Percentiles rank a stretch among this genome's conserved stretches.
phyloP scores from a whole-genome alignment of 176 grass and related monocot species.

The Chloris gayana region DNA sequence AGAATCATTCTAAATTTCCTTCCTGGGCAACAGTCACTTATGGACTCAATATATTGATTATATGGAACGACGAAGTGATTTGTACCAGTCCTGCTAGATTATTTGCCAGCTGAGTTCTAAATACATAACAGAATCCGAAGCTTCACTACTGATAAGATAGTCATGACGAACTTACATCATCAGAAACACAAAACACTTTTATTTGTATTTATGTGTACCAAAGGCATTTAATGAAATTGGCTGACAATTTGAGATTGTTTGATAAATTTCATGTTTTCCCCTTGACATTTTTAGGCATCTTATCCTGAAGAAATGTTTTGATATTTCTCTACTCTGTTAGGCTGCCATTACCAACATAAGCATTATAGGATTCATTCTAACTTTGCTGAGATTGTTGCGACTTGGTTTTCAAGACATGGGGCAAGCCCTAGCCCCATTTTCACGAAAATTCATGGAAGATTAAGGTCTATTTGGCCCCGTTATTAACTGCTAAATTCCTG shows the following conservation, averaged over 20 bases:
- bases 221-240: background rate
- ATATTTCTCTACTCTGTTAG: background rate
- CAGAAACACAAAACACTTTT: background rate
- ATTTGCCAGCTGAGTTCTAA: background rate
- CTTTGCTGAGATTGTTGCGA: background rate
- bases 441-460: background rate
- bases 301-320: background rate
- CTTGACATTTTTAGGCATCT: background rate
- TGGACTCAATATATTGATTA: background rate
- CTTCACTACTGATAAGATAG: background rate
- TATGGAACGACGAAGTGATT: background rate
- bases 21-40: background rate
- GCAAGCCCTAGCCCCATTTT: background rate
- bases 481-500: background rate
- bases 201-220: background rate
- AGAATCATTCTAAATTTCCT: slow-evolving; percentile 1
- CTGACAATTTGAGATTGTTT: background rate
- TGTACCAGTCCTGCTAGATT: background rate
- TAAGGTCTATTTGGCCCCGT: background rate
- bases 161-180: background rate
- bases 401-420: background rate
- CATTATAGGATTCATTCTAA: background rate
- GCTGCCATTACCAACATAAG: background rate
- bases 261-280: background rate
- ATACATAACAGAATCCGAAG: background rate